phyloP scores from a whole-genome alignment of 192 early-diverging fungal genomes.

The Phlyctochytrium bullatum region DNA sequence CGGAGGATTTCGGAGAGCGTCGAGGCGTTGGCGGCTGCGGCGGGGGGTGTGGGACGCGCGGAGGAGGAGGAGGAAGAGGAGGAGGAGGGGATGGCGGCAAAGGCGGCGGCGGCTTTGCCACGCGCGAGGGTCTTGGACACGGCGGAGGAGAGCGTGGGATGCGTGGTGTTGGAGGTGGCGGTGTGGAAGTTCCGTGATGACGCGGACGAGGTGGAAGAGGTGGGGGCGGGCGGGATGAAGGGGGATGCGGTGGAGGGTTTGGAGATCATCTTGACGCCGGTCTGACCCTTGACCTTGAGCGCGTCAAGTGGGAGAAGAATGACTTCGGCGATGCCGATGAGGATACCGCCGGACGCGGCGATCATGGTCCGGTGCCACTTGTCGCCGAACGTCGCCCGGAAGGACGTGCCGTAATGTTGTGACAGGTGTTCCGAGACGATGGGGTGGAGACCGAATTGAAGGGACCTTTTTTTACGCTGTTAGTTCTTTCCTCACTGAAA shows the following conservation, averaged over 20 bases:
- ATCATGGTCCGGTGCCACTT: conserved; percentile 72
- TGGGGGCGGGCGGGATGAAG: neutral
- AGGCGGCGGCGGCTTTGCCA: neutral
- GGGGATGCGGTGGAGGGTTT: conserved; percentile 8
- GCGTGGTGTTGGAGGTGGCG: conserved; percentile 1
- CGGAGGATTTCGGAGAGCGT: neutral
- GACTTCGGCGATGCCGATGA: conserved; percentile 91
- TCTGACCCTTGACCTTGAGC: conserved; percentile 90
- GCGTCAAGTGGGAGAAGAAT: conserved; percentile 88
- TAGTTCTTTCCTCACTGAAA: neutral
- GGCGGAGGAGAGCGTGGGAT: neutral
- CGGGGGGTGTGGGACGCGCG: neutral
- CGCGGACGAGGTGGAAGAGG: neutral
- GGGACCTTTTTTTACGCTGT: conserved; percentile 10
- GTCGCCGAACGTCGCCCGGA: conserved; percentile 75
- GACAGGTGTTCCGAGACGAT: conserved; percentile 79
- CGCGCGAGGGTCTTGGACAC: neutral
- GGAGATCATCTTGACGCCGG: conserved; percentile 54
- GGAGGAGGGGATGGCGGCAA: neutral
- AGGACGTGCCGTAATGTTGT: conserved; percentile 60
- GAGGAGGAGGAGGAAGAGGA: neutral
- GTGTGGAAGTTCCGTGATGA: conserved; percentile 2
- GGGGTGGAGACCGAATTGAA: conserved; percentile 87
- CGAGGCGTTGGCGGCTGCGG: neutral
- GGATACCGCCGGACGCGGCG: conserved; percentile 38